Evolutionary conservation across 1,139 yeast species (phyloP).

Genomic region (Pichia sp.): DNA sequence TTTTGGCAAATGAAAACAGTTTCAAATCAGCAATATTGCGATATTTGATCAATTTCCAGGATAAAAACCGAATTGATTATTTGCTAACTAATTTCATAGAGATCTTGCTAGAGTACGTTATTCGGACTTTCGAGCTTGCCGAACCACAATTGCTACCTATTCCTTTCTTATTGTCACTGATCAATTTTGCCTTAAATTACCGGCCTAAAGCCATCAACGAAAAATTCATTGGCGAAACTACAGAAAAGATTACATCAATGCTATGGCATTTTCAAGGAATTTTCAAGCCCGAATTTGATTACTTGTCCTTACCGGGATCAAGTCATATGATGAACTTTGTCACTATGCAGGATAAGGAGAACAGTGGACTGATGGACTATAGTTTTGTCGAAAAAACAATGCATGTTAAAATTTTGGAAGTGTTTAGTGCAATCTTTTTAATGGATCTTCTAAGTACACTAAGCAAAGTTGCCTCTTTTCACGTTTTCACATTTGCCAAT

Average conservation of each 20-base stretch:
- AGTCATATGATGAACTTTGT: slow-evolving; percentile 9
- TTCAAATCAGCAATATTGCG: slow-evolving; percentile 30
- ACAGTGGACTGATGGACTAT: slow-evolving; percentile 21
- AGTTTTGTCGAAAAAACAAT: slow-evolving; percentile 37
- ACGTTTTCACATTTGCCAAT: slow-evolving; percentile 12
- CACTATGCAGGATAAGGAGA: slow-evolving; percentile 9
- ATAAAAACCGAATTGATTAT: slow-evolving; percentile 41
- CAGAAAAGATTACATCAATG: slow-evolving; percentile 16
- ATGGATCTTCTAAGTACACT: slow-evolving; percentile 52
- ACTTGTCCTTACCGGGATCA: slow-evolving; percentile 19
- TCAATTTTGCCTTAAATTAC: slow-evolving; percentile 50
- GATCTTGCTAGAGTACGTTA: slow-evolving; percentile 37
- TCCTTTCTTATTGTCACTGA: slow-evolving; percentile 52
- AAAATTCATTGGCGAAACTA: slow-evolving; percentile 30
- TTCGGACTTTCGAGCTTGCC: slow-evolving; percentile 28
- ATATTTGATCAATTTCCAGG: slow-evolving; percentile 41
- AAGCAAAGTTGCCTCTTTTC: slow-evolving; percentile 26
- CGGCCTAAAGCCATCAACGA: slow-evolving; percentile 52
- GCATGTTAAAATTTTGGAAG: slow-evolving; percentile 44
- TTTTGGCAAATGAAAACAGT: slow-evolving; percentile 33
- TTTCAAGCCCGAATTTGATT: slow-evolving; percentile 27
- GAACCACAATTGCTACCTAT: slow-evolving; percentile 36
- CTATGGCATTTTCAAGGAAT: slow-evolving; percentile 23
- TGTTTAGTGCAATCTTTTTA: slow-evolving; percentile 44
- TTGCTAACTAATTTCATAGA: slow-evolving; percentile 40